Conservation (phyloP, 352 stramenopile species). For the Globisporangium irregulare region DNA sequence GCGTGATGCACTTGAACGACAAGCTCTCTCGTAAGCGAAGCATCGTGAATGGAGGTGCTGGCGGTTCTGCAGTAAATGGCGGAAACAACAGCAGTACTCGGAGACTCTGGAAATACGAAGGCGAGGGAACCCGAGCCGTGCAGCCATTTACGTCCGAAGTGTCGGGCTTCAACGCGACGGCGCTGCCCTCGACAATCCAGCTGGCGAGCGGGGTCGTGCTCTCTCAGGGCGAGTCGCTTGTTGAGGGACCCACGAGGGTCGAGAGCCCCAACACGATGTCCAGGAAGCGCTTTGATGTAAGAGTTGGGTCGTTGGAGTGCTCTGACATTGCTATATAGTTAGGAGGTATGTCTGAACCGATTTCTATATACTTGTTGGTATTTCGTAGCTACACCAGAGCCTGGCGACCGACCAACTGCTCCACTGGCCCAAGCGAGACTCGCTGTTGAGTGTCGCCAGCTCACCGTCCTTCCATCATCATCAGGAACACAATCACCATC, state of each 20-base stretch:
- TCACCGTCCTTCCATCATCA: constrained; percentile 21
- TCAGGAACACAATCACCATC: not conserved
- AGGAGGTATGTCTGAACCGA: too few relatives aligned
- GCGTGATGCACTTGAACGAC: constrained; percentile 17
- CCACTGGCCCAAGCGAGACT: constrained; percentile 24
- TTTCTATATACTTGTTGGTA: too few relatives aligned
- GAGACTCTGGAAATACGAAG: constrained; percentile 7
- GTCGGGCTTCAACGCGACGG: constrained; percentile 23
- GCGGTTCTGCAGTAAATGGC: not conserved
- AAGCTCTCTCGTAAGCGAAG: constrained; percentile 17
- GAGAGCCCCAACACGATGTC: constrained; percentile 56
- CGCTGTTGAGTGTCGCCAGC: constrained; percentile 8
- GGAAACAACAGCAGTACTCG: not conserved
- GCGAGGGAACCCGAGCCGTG: not conserved
- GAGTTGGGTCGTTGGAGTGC: not conserved
- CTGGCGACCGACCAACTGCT: constrained; percentile 45
- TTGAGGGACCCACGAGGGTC: constrained; percentile 38
- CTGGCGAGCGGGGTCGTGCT: constrained; percentile 42
- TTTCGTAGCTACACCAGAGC: constrained; percentile 50
- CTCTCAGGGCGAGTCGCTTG: constrained; percentile 34
- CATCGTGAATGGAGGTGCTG: not conserved
- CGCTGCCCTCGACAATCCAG: constrained; percentile 25
- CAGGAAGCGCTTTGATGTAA: constrained; percentile 63
- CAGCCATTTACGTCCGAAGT: constrained; percentile 21
- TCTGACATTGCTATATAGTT: too few relatives aligned